Evolutionary conservation across 148 eudicot genomes (phyloP), one percentile per base, ranked within the genome.

Genomic region (Arbutus unedo): DNA sequence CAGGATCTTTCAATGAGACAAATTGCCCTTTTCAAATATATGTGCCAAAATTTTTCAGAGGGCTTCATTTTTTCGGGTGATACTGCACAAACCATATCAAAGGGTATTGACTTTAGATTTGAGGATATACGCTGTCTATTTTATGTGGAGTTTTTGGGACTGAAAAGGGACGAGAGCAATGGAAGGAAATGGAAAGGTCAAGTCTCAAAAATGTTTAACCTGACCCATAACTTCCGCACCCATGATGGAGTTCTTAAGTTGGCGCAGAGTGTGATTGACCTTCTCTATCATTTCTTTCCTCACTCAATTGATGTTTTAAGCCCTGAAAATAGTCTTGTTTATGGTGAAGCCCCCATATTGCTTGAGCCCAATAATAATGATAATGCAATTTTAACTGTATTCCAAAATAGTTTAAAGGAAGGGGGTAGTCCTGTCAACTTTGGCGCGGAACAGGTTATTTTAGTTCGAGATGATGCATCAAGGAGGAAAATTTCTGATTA

Each of bases 41-140:
- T 94, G 4, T 93, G 94, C 83, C 83, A 71, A 73, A 93, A 92
- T 88, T 89, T 93, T 48, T 90, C 90, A 1, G 95, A 94, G 49
- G 98, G 98, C 3, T 94, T 94, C 84, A 90, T 89, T 53, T 91
- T 94, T 82, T 87, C 93, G 10, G 98, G 98, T 38, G 98, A 94
- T 79, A 94, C 95, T 1, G 98, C 98, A 3, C 98, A 94, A 47
- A 92, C 98, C 0, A 94, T 94, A 80, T 94, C 98, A 25, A 87
- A 92, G 80, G 98, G 98, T 8, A 88, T 92, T 53, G 98, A 94
- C 82, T 94, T 94, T 68, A 81, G 95, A 56, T 92, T 92, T 81
- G 88, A 93, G 81, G 94, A 91, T 79, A 87, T 93, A 72, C 77
- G 92, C 77, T 87, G 90, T 47, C 49, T 93, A 44, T 93, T 91